Evolutionary conservation across 495 filamentous ascomycete genomes (phyloP), one percentile per base, ranked within the genome.

Genomic region (Tuber microsphaerosporum): DNA sequence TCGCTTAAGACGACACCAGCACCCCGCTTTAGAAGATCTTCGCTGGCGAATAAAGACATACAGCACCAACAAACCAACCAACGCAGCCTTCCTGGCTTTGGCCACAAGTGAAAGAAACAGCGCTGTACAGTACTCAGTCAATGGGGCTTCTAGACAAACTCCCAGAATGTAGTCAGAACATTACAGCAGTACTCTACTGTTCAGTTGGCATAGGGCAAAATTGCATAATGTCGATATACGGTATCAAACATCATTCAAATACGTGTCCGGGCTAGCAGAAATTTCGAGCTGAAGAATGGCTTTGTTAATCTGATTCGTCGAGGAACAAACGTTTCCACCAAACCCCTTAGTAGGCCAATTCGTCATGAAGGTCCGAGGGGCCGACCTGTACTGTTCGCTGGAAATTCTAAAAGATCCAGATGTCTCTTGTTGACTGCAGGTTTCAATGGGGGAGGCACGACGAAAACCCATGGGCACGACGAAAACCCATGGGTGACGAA

Each of bases 41-140:
- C 1, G 39, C 39, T 41, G 4, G 39, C 39, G 39, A 41, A 41
- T 41, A 3, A 41, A 41, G 39, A 41, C 39, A 41, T 41, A 61
- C 51, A 61, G 5, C 14, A 61, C 12, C 56, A 65, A 65, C 56
- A 65, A 65, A 16, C 56, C 26, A 34, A 65, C 56, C 26, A 31
- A 0, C 10, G 12, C 12, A 65, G 26, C 12, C 31, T 65, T n/a
- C 4, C 10, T 31, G 26, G 4, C 5, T 34, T 65, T 65, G 14
- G 56, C 56, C 56, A 65, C 56, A 65, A 65, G 56, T 65, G 56
- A 65, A 65, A 17, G 56, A 65, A 65, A 34, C 56, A 17, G 17
- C 14, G 26, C 31, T 65, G 26, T 5, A n/a, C n/a, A n/a, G n/a
- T n/a, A 2, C 26, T 19, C 56, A 16, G 14, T 65, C 56, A 65